phyloP scores from a whole-genome alignment of 495 filamentous ascomycete genomes.

The Astrothelium subdiscretum region DNA sequence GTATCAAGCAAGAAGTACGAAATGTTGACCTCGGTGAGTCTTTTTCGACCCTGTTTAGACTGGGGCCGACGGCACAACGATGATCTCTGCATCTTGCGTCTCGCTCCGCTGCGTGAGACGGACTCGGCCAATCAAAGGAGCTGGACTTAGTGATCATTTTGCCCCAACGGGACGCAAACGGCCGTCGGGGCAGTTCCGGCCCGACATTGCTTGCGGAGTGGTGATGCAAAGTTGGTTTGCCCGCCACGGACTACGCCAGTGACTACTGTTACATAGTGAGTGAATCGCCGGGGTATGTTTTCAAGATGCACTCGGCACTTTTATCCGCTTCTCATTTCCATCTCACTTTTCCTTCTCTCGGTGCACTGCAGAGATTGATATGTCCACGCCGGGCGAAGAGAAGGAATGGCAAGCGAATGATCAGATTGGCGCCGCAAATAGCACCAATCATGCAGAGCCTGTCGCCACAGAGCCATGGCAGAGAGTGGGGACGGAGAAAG shows the following conservation, averaged over 20 bases:
- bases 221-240: neutral
- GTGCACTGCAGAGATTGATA: neutral
- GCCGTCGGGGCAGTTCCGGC: neutral
- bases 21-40: too few relatives aligned
- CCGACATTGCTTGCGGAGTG: neutral
- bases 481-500: slow-evolving; percentile 16
- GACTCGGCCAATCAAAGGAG: neutral
- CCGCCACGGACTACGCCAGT: neutral
- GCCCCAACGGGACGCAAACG: neutral
- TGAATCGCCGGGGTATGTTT: neutral
- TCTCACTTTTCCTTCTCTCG: neutral
- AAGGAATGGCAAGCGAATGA: slow-evolving; percentile 7
- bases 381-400: slow-evolving; percentile 4
- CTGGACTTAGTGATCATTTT: neutral
- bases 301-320: neutral
- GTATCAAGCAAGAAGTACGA: too few relatives aligned
- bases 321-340: neutral
- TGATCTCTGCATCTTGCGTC: neutral
- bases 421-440: neutral
- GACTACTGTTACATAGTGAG: neutral
- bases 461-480: slow-evolving; percentile 21
- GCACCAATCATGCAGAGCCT: slow-evolving; percentile 18
- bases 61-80: too few relatives aligned
- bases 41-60: too few relatives aligned
- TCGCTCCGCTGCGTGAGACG: neutral